phyloP scores from a whole-genome alignment of 164 flowering plant genomes.

The Saururus chinensis region DNA sequence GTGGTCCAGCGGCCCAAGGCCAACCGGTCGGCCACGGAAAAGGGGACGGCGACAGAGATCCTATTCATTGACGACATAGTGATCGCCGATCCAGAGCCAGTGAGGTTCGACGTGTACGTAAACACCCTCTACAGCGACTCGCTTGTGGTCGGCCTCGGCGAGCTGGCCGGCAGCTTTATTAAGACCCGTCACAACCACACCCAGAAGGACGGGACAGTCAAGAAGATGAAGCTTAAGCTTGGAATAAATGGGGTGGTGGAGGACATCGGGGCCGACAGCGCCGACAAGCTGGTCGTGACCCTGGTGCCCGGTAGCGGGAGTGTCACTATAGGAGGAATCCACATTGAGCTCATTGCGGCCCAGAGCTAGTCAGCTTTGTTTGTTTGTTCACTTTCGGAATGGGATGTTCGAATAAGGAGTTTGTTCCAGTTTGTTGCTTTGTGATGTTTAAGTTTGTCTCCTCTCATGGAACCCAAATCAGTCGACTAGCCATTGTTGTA shows the following conservation, averaged over 20 bases:
- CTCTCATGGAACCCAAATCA: too few species aligned
- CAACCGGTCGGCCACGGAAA: neutral
- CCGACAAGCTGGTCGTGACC: neutral
- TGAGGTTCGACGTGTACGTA: conserved; percentile 1
- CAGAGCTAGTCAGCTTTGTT: neutral
- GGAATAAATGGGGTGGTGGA: conserved; percentile 1
- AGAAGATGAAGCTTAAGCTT: neutral
- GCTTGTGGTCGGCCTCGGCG: neutral
- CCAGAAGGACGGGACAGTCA: too few species aligned
- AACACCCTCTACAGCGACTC: neutral
- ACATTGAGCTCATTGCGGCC: neutral
- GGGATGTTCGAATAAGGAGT: too few species aligned
- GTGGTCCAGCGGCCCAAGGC: neutral
- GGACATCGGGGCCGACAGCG: neutral
- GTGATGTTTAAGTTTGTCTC: too few species aligned
- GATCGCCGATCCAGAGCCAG: neutral
- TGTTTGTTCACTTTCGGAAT: too few species aligned
- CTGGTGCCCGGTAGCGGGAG: neutral
- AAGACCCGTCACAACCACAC: conserved; percentile 1
- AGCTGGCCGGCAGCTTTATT: neutral
- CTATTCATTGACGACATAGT: conserved; percentile 3
- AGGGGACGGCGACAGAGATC: neutral
- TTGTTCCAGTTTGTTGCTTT: too few species aligned
- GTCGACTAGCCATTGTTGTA: too few species aligned
- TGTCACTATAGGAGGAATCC: conserved; percentile 1